Evolutionary conservation across 495 filamentous ascomycete species (phyloP).

Genomic region (Bryoglossum gracile): DNA sequence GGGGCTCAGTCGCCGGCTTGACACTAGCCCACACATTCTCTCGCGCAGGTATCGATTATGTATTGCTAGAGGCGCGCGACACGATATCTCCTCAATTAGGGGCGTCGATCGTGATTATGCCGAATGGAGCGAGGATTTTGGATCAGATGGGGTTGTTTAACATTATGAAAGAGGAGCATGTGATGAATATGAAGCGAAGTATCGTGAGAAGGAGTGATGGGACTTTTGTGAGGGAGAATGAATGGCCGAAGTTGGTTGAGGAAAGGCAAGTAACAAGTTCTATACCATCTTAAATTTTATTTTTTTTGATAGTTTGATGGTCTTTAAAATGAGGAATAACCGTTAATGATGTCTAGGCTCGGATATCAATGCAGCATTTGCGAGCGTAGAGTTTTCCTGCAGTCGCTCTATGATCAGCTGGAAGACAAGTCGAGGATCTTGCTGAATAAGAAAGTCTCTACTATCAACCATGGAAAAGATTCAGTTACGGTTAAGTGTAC

Average conservation of each 20-base stretch:
- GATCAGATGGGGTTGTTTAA: slow-evolving; percentile 36
- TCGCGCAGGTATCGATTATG: slow-evolving; percentile 22
- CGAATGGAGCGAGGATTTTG: slow-evolving; percentile 26
- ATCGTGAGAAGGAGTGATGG: slow-evolving; percentile 12
- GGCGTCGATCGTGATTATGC: slow-evolving; percentile 26
- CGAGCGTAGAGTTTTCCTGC: slow-evolving; percentile 29
- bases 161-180: slow-evolving; percentile 10
- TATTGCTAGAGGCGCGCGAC: slow-evolving; percentile 23
- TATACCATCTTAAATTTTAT: background rate
- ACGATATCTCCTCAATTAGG: slow-evolving; percentile 24
- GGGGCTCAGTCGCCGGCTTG: slow-evolving; percentile 26
- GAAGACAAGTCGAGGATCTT: slow-evolving; percentile 30
- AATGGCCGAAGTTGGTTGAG: slow-evolving; percentile 11
- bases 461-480: slow-evolving; percentile 24
- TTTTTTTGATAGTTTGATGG: background rate
- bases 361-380: slow-evolving; percentile 27
- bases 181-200: slow-evolving; percentile 18
- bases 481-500: slow-evolving; percentile 28
- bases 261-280: slow-evolving; percentile 18
- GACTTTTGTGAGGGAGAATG: slow-evolving; percentile 5
- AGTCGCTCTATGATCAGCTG: slow-evolving; percentile 30
- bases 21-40: slow-evolving; percentile 25
- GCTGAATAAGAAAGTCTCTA: slow-evolving; percentile 27
- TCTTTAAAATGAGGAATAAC: background rate
- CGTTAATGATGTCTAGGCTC: slow-evolving; percentile 15